Evolutionary conservation across 345 rosid species (phyloP), one percentile per base, ranked within the genome.

Genomic region (Diplotaxis tenuifolia): DNA sequence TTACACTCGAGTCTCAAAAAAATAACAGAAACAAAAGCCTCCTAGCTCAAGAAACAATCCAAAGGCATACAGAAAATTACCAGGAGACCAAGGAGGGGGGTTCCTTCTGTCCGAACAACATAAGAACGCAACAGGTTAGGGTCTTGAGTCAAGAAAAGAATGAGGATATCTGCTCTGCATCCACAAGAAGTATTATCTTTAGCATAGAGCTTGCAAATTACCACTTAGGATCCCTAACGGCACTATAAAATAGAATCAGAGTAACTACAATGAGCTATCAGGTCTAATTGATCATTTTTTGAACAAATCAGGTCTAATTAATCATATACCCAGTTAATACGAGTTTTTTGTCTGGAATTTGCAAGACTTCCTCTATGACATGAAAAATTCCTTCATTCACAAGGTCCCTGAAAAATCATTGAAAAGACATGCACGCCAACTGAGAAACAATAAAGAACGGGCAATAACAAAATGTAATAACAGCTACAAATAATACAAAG

Each of bases 91-190:
- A 96, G 80, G 63, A 96, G 96, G 21, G 84, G 73, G 68, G 73
- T 76, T 60, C 98, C 97, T 77, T 95, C 99, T 38, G 78, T 88
- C 81, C 88, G 83, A 70, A 86, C 89, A 81, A 92, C 88, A 80
- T 88, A 90, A 29, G 99, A 86, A 57, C 99, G 98, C 73, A 96
- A 77, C 74, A 92, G 93, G 75, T 86, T 96, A 77, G 98, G 92
- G 80, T 96, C 99, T 78, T 90, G 96, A 83, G 89, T 90, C 88
- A 92, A 65, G 82, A 92, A 92, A 80, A 96, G 91, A 78, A 92
- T 86, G 78, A 96, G 96, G 80, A 96, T 92, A 83, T 96, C 99
- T 96, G 99, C 89, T 92, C 99, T 96, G 99, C 97, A 95, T 78
- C 82, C 90, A 86, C 78, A 74, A 76, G 74, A 85, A 81, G 38